Conservation (phyloP, 768 basidiomycete species). For the Auricularia sp. region DNA sequence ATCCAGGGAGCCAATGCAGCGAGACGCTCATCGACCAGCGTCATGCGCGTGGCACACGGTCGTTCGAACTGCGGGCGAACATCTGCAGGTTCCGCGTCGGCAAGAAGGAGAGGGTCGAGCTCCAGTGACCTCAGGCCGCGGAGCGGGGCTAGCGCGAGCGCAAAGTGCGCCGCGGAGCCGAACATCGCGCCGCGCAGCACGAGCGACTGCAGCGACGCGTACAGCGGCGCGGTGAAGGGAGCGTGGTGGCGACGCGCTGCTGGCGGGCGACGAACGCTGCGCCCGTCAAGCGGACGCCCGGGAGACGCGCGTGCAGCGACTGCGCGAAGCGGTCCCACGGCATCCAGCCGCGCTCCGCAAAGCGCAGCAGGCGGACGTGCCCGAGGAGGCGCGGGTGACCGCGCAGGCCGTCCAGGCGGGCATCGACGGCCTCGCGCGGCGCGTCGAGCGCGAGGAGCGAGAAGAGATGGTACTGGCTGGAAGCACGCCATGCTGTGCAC, state of each 20-base stretch:
- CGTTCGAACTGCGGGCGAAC: not conserved
- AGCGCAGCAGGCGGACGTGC: not conserved
- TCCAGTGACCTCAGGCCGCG: not conserved
- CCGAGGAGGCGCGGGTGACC: not conserved
- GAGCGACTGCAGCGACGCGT: not conserved
- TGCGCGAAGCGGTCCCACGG: not conserved
- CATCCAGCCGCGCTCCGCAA: not conserved
- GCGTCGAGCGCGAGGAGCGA: not conserved
- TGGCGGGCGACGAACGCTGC: not conserved
- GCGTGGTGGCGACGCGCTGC: not conserved
- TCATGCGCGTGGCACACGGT: not conserved
- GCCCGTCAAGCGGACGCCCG: not conserved
- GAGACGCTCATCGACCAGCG: not conserved
- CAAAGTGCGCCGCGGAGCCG: not conserved
- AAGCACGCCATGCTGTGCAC: constrained; percentile 1
- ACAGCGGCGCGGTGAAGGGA: not conserved
- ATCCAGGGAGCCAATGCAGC: not conserved
- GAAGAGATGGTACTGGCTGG: constrained; percentile 11
- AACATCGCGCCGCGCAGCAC: not conserved
- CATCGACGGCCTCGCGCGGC: not conserved
- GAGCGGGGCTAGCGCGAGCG: not conserved
- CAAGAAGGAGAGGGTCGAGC: not conserved
- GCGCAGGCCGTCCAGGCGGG: not conserved
- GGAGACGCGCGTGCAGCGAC: not conserved
- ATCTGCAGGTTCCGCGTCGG: not conserved